Base-by-base conservation (phyloP, 805 yeast species). In the Metschnikowia santaceciliae region DNA sequence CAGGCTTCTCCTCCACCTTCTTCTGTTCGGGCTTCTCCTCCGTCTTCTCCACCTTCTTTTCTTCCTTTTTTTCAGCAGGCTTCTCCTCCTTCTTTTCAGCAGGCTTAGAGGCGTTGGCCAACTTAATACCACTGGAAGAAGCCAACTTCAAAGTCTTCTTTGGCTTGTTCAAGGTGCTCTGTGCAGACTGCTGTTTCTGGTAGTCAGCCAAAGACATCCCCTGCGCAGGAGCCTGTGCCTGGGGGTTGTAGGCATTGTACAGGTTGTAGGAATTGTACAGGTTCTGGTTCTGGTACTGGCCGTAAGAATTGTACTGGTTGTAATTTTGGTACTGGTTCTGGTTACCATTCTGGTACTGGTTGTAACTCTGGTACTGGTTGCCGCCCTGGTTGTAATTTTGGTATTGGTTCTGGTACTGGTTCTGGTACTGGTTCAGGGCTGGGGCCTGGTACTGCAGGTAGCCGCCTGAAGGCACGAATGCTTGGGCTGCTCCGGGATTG, bases 131-230 rank as follows among this genome's bases (percentile, higher is more conserved):
- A 7, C 86, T 79, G 41, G 84, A 79, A 32, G 84, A 70, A 35
- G 84, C 83, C 65, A 87, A 75, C 65, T 84, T 85, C 67, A 86
- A 76, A 44, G 83, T 80, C 63, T 76, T 83, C 75, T 86, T 88
- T 42, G 86, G 85, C 65, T 79, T 78, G 61, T 72, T 75, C 59
- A 72, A 67, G 43, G 71, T 61, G 54, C 70, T 70, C 52, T 61
- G 71, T 32, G 73, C 77, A 50, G 76, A 68, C 64, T 82, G 79
- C 64, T 84, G 88, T 65, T 84, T 84, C 65, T 87, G 85, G 72
- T 82, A 89, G 58, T 88, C 96, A 48, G 90, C 95, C 61, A 89
- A 76, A 37, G 91, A 79, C 89, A 88, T 83, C 8, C 68, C 69
- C 74, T 75, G 52, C 62, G 67, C 53, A 66, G 57, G 56, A 2